These are phyloP conservation scores for Linderniella brevidens DNA, from an alignment of 257 asterid genomes.

Conservation along the genomic window DNA sequence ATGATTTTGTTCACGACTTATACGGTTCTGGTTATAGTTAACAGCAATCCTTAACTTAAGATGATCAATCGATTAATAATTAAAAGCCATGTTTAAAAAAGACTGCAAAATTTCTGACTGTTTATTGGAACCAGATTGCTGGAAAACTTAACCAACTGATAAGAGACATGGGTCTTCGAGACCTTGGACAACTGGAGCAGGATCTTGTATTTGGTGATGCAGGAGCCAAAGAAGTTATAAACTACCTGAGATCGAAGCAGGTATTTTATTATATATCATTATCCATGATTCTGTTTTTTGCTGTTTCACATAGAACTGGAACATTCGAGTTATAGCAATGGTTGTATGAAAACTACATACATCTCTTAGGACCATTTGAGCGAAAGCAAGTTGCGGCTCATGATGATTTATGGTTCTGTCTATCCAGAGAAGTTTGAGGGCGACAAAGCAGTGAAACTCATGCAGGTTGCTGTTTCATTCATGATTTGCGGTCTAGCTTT, in stretches of 20 bases:
- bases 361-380: constrained; percentile 30
- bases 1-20: too few species aligned
- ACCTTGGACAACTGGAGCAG: constrained; percentile 96
- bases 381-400: constrained; percentile 70
- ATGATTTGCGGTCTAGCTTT: too few species aligned
- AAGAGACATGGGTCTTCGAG: constrained; percentile 55
- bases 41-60: too few species aligned
- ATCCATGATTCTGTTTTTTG: too few species aligned
- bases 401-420: constrained; percentile 77
- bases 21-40: too few species aligned
- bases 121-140: constrained; percentile 49
- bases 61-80: too few species aligned
- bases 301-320: not conserved
- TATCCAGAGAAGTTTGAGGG: constrained; percentile 95
- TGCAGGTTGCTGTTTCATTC: constrained; percentile 56
- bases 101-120: too few species aligned
- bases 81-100: too few species aligned
- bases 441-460: constrained; percentile 71
- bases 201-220: constrained; percentile 99
- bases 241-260: constrained; percentile 48
- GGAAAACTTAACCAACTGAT: constrained; percentile 61
- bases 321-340: not conserved
- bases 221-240: constrained; percentile 85
- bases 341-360: constrained; percentile 1
- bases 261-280: constrained; percentile 18